These are phyloP conservation scores for Cryphonectria naterciae DNA, from an alignment of 2,329 filamentous ascomycete genomes.

Conservation along the genomic window DNA sequence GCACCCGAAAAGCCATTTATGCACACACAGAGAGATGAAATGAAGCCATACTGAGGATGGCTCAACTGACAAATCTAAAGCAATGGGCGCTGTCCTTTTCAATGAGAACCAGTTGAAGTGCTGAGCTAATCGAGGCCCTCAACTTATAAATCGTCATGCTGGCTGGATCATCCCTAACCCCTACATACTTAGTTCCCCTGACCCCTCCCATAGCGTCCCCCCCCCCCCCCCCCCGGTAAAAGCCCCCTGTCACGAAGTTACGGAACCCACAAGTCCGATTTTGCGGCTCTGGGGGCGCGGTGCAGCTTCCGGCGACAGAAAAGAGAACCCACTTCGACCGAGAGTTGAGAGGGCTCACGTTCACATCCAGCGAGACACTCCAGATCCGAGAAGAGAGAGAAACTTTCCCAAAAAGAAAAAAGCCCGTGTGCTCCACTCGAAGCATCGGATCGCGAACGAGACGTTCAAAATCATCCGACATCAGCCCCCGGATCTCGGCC, in stretches of 20 bases:
- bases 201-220: background rate
- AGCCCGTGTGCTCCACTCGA: background rate
- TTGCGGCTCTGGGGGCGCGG: slow-evolving; percentile 4
- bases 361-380: background rate
- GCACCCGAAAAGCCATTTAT: slow-evolving; percentile 17
- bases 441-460: slow-evolving; percentile 8
- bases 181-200: background rate
- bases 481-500: slow-evolving; percentile 1
- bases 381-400: background rate
- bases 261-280: background rate
- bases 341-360: background rate
- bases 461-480: background rate
- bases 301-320: slow-evolving; percentile 10
- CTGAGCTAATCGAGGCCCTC: slow-evolving; percentile 23
- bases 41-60: slow-evolving; percentile 14
- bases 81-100: background rate
- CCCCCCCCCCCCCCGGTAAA: too few species aligned
- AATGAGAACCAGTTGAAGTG: slow-evolving; percentile 6
- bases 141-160: slow-evolving; percentile 3
- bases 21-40: background rate
- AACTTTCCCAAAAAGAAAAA: background rate
- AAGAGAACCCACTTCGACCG: background rate
- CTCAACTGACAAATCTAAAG: background rate
- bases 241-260: background rate
- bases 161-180: background rate